Base-by-base conservation (phyloP, 495 filamentous ascomycete species). In the Usnea hakonensis region DNA sequence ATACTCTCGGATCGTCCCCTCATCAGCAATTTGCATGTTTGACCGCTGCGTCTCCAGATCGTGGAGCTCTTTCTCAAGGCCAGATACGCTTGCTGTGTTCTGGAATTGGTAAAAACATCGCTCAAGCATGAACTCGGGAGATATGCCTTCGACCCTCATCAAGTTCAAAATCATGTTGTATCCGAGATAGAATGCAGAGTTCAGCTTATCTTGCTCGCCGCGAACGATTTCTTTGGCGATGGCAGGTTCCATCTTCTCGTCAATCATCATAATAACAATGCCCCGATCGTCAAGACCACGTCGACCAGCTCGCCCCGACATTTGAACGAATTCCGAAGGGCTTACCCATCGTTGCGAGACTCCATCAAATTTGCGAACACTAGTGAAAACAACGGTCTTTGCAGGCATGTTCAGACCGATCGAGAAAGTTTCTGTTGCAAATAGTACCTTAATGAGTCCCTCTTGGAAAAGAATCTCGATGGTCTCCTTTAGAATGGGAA, bases 181-280 rank as follows among this genome's bases (percentile, higher is more conserved):
- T n/a, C 94, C 91, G 14, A 98, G 81, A 71, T 97, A 89, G 77
- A 98, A 98, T 17, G 94, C 94, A 4, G 94, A 97, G 74, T 97
- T 97, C 44, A 98, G 83, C 48, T 90, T 87, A 72, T 98, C 94
- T 71, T 98, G 94, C 70, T 96, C 87, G 70, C 94, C 94, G 57
- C 93, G 89, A 33, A 98, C 94, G 62, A 98, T 96, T 55, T 89
- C 87, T 74, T 94, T 94, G 32, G 94, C 94, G 59, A 88, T 82
- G 2, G 87, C 85, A n/a, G 94, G 95, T 64, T 97, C 95, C 82
- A 98, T 95, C 75, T 91, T 89, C 70, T 92, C 89, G 64, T 95
- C 89, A 57, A 98, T 85, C 94, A 98, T 98, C 89, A 98, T 95
- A 70, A 98, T 98, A 68, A 97, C 94, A 70, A 98, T 95, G 82